Evolutionary conservation across 1,284 basidiomycete species (phyloP), one percentile per base, ranked within the genome.

Genomic region (Pyrrhoderma lamaoense): DNA sequence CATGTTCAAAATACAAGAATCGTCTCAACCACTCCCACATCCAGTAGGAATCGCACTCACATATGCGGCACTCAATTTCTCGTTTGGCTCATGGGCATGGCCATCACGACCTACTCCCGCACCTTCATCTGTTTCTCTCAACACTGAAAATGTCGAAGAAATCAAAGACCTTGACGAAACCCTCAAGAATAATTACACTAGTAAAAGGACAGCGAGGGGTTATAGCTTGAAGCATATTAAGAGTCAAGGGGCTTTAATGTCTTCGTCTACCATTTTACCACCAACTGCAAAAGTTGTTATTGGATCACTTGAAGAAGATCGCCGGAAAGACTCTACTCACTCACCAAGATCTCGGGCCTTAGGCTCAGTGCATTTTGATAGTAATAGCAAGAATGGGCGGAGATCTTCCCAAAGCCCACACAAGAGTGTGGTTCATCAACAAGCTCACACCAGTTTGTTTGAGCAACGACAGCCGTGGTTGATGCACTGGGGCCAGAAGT

Each of bases 41-140:
- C 95, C 95, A 0, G 71, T 87, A 42, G 88, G 90, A 0, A 72
- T 98, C 47, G 82, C 96, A 21, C 79, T 96, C 49, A 85, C 75
- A 60, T 90, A 90, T 64, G 74, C 86, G 54, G 89, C 73, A 16
- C 77, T 98, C 47, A 95, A 98, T 65, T 98, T 99, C 72, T 95
- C 96, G 65, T 98, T 94, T 65, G 90, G 89, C 0, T 92, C 92
- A 21, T 99, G 95, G 95, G 97, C 98, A 93, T 84, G 93, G 0
- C 85, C 87, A 1, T 77, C 79, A 18, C 85, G 96, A 65, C 73
- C 98, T 45, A 46, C 48, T 16, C 43, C 52, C 7, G 27, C 45
- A 14, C 42, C 55, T 56, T 42, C 59, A 46, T 34, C 56, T 46
- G 13, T 34, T 49, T 19, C 48, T 34, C 38, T 42, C 55, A 51